Conservation (phyloP, 2,329 filamentous ascomycete genomes). For the Rhynchosporium secalis region DNA sequence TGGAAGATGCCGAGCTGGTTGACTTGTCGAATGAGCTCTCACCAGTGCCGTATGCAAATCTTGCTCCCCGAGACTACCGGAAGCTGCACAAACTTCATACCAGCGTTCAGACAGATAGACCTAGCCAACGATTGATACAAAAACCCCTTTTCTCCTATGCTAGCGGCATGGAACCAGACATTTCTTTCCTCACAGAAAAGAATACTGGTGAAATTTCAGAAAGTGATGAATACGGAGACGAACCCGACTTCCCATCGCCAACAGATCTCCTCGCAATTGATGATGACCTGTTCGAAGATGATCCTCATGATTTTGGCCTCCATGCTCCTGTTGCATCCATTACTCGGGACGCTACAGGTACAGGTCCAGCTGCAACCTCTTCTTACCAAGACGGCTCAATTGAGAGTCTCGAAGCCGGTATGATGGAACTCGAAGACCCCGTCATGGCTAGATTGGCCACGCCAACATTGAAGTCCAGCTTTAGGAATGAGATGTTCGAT, state of each 20-base stretch:
- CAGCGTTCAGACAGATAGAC: slow-evolving; percentile 31
- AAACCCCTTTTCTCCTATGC: slow-evolving; percentile 35
- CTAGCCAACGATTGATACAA: slow-evolving; percentile 32
- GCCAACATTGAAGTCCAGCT: slow-evolving; percentile 29
- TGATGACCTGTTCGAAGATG: slow-evolving; percentile 11
- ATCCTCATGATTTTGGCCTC: background rate
- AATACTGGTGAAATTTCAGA: background rate
- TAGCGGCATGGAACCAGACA: slow-evolving; percentile 27
- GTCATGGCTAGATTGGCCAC: slow-evolving; percentile 16
- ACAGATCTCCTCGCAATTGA: slow-evolving; percentile 34
- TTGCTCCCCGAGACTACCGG: slow-evolving; percentile 33
- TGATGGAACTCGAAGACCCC: slow-evolving; percentile 34
- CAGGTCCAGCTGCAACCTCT: background rate
- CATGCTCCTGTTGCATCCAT: background rate
- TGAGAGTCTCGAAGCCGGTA: slow-evolving; percentile 32
- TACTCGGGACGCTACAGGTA: background rate
- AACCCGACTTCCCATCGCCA: slow-evolving; percentile 43
- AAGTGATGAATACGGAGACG: slow-evolving; percentile 26
- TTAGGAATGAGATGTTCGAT: slow-evolving; percentile 33
- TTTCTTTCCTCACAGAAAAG: slow-evolving; percentile 28
- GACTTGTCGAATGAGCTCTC: slow-evolving; percentile 33
- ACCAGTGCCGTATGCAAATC: slow-evolving; percentile 25
- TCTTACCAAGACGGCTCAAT: slow-evolving; percentile 16
- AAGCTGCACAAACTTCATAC: slow-evolving; percentile 39
- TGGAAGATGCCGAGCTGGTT: slow-evolving; percentile 34